Evolutionary conservation across 352 stramenopile species (phyloP).

Genomic region (Phytopythium boreale): DNA sequence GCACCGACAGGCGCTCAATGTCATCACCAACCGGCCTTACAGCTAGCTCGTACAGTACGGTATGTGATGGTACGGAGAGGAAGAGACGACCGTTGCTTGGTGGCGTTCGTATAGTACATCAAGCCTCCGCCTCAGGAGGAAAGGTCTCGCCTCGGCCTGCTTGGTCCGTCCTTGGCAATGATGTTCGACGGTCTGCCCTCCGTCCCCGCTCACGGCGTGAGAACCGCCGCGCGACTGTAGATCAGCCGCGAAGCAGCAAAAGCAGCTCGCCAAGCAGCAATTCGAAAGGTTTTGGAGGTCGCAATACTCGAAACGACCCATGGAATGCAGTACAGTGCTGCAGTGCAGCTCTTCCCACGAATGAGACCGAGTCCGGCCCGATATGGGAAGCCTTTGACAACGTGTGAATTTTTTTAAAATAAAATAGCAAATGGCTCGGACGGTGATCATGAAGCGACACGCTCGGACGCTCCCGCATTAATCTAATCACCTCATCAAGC

Average conservation of each 20-base stretch:
- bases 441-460: too few species aligned
- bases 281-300: not conserved
- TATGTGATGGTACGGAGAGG: too few species aligned
- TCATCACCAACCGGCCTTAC: not conserved
- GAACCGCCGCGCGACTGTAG: not conserved
- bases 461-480: not conserved
- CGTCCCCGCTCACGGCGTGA: not conserved
- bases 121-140: not conserved
- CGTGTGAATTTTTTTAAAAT: too few species aligned
- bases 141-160: not conserved
- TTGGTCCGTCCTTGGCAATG: not conserved
- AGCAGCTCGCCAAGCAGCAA: not conserved
- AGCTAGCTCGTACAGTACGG: not conserved
- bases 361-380: too few species aligned
- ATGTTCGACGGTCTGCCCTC: not conserved
- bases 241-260: not conserved
- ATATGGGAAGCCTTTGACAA: too few species aligned
- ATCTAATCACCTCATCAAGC: slow-evolving; percentile 4
- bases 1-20: not conserved
- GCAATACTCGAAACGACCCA: not conserved
- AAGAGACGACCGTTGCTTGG: not conserved
- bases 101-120: not conserved
- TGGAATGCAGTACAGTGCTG: not conserved
- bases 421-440: too few species aligned
- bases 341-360: too few species aligned